Evolutionary conservation across 805 yeast species (phyloP), one percentile per base, ranked within the genome.

Genomic region (Allodekkera sacchari): DNA sequence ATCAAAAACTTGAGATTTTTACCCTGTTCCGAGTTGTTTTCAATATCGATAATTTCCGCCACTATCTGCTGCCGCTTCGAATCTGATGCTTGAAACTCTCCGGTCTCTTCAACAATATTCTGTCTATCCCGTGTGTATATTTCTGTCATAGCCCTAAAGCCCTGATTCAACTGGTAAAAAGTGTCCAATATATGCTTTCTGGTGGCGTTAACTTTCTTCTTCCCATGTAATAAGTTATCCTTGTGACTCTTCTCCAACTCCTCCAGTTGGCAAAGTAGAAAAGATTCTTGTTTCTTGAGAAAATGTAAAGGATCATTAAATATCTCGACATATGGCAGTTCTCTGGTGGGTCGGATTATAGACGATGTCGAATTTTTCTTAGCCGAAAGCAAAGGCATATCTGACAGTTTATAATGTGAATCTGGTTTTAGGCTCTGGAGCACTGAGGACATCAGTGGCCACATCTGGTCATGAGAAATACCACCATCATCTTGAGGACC

Each of bases 101-200:
- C 22, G 8, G 27, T 6, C 3, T 29, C 23, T 8, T 23, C 26
- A n/a, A 33, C 27, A 4, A 19, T 16, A 5, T 22, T 12, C 19
- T 45, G 49, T 5, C 56, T 45, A 24, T 68, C 72, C 3, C 57
- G 47, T 4, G 47, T 35, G 45, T 71, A 71, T 2, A 69, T 48
- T 43, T 72, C 77, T 33, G 55, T 53, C 43, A 69, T 57, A 5
- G 71, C 61, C 31, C 60, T 59, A 36, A 61, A 58, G 33, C 55
- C 57, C 31, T 66, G 67, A 6, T 64, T 56, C n/a, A 71, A 38
- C 34, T 62, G 63, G 4, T 22, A 8, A 11, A 63, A 51, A 29
- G 47, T 36, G 12, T 43, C 45, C 4, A 52, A 22, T 2, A 68
- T 48, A 36, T 42, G 39, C 5, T 30, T 36, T 35, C 74, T 39